phyloP scores from a whole-genome alignment of 805 yeast species.

The Cyberlindnera misumaiensis region DNA sequence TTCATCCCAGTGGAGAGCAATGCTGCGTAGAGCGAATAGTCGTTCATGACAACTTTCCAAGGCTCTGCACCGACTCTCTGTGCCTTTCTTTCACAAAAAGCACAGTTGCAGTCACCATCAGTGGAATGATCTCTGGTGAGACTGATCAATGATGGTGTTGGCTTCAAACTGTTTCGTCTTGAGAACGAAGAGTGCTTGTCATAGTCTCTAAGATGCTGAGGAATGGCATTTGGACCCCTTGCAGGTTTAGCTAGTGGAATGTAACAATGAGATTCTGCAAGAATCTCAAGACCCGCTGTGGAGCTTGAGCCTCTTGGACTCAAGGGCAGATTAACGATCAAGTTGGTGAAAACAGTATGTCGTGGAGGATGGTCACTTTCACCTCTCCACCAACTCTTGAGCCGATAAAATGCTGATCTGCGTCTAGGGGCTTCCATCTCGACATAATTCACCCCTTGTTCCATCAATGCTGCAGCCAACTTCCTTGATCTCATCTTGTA shows the following conservation, averaged over 20 bases:
- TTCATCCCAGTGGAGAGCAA: conserved; percentile 28
- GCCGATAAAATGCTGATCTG: neutral
- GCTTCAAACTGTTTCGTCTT: conserved; percentile 5
- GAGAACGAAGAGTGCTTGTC: conserved; percentile 7
- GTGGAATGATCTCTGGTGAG: conserved; percentile 5
- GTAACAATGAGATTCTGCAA: conserved; percentile 4
- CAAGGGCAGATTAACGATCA: neutral
- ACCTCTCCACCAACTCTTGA: conserved; percentile 1
- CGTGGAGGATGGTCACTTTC: neutral
- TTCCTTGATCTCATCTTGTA: neutral
- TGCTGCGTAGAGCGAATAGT: conserved; percentile 33
- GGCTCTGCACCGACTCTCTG: conserved; percentile 10
- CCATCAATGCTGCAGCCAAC: conserved; percentile 2
- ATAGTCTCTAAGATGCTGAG: too few relatives aligned
- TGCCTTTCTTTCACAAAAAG: conserved; percentile 5
- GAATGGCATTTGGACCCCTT: too few relatives aligned
- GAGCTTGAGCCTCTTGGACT: neutral
- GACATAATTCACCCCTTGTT: conserved; percentile 10
- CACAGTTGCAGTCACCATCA: conserved; percentile 3
- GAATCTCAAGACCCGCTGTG: conserved; percentile 6
- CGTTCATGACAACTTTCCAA: conserved; percentile 30
- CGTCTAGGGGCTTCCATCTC: conserved; percentile 1
- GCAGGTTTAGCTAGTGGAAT: too few relatives aligned
- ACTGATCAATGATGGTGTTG: conserved; percentile 5
- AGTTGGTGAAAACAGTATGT: neutral